Evolutionary conservation across 495 filamentous ascomycete genomes (phyloP).

Genomic region (Neurospora sp.): DNA sequence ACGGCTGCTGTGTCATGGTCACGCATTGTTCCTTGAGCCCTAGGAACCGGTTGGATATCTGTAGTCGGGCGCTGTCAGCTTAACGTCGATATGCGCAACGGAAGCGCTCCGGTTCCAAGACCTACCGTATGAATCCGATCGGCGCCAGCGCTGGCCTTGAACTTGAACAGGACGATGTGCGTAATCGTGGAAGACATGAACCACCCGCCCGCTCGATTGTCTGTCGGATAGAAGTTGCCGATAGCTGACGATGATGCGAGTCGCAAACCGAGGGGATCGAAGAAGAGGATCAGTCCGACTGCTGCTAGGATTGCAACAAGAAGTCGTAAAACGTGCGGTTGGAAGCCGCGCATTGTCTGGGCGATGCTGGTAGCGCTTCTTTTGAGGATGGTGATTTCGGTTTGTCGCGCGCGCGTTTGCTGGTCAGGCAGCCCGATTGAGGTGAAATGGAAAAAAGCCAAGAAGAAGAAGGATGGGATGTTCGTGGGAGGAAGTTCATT

Average conservation of each 20-base stretch:
- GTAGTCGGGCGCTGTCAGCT: not conserved
- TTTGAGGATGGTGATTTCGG: not conserved
- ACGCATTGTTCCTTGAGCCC: slow-evolving; percentile 35
- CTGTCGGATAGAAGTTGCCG: not conserved
- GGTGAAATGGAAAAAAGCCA: not conserved
- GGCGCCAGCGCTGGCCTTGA: slow-evolving; percentile 35
- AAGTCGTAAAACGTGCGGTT: slow-evolving; percentile 6
- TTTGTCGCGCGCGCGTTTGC: not conserved
- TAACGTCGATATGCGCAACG: not conserved
- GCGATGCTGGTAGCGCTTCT: no score
- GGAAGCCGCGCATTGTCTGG: slow-evolving; percentile 5
- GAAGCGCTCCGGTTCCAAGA: not conserved
- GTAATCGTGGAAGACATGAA: slow-evolving; percentile 21
- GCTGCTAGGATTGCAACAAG: not conserved
- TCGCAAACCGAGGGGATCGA: slow-evolving; percentile 10
- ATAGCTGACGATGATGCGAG: slow-evolving; percentile 5
- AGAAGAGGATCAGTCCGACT: slow-evolving; percentile 8
- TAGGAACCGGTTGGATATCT: slow-evolving; percentile 21
- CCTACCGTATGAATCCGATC: slow-evolving; percentile 42
- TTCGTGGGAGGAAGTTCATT: not conserved
- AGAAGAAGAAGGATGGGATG: not conserved
- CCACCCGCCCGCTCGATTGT: not conserved
- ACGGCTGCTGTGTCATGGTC: slow-evolving; percentile 38
- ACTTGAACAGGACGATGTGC: slow-evolving; percentile 53
- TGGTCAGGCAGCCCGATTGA: not conserved